Percentiles rank a stretch among this genome's conserved stretches.
Evolutionary conservation across 2,329 filamentous ascomycete species (phyloP).

Genomic region (Aspergillus sp.): DNA sequence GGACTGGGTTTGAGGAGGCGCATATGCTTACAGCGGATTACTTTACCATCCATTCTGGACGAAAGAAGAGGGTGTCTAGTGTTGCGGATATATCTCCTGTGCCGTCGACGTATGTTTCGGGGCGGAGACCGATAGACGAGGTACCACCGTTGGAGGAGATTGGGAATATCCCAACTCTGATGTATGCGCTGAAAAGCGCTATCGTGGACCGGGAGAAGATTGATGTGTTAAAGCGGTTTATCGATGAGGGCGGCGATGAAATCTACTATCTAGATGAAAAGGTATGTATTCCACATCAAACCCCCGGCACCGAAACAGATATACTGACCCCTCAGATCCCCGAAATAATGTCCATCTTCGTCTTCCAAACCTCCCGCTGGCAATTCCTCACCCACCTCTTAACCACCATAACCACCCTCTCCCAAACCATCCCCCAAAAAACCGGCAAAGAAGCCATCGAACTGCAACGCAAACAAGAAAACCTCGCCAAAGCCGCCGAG

Average conservation of each 20-base stretch:
- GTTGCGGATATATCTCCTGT: constrained; percentile 24
- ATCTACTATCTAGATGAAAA: constrained; percentile 64
- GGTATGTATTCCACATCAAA: constrained; percentile 22
- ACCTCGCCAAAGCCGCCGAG: constrained; percentile 66
- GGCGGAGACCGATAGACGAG: constrained; percentile 37
- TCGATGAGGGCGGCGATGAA: constrained; percentile 69
- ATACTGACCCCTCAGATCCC: constrained; percentile 53
- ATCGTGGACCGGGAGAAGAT: constrained; percentile 89
- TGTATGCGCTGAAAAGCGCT: constrained; percentile 60
- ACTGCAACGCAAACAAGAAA: constrained; percentile 49
- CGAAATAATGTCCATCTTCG: constrained; percentile 74
- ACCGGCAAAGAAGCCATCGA: constrained; percentile 38
- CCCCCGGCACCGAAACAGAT: too few species aligned
- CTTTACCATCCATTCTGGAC: constrained; percentile 64
- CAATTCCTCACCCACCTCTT: constrained; percentile 67
- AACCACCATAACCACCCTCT: constrained; percentile 52
- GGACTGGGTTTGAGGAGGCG: constrained; percentile 39
- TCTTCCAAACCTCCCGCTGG: constrained; percentile 82
- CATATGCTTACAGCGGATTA: constrained; percentile 70
- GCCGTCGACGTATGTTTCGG: constrained; percentile 19
- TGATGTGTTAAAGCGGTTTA: constrained; percentile 71
- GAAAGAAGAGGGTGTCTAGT: constrained; percentile 39
- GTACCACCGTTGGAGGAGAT: constrained; percentile 48
- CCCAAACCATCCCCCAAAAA: constrained; percentile 38
- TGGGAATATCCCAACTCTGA: constrained; percentile 60